These are phyloP conservation scores for Talaromyces funiculosus DNA, from an alignment of 2,329 filamentous ascomycete genomes.

Conservation along the genomic window DNA sequence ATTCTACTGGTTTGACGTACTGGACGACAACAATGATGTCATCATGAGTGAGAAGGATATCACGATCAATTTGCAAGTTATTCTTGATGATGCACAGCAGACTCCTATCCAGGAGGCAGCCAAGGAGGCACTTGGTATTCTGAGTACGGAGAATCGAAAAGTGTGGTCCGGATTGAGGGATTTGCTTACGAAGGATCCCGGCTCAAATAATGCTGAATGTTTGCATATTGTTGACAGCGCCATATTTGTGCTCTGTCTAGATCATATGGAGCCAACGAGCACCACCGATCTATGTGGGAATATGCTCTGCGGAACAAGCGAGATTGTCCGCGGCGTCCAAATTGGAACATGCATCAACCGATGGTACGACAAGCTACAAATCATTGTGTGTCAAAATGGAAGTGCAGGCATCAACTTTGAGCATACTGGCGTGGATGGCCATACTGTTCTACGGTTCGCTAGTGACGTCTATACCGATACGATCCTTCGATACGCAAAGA, in stretches of 20 bases:
- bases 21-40: slow-evolving; percentile 88
- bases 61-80: slow-evolving; percentile 82
- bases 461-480: slow-evolving; percentile 97
- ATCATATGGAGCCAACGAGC: slow-evolving; percentile 79
- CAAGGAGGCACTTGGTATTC: slow-evolving; percentile 86
- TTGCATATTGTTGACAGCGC: slow-evolving; percentile 93
- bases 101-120: slow-evolving; percentile 89
- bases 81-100: slow-evolving; percentile 83
- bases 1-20: slow-evolving; percentile 97
- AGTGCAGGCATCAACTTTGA: slow-evolving; percentile 99
- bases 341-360: slow-evolving; percentile 96
- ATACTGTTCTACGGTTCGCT: slow-evolving; percentile 92
- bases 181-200: slow-evolving; percentile 75
- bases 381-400: slow-evolving; percentile 98
- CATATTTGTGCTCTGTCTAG: slow-evolving; percentile 84
- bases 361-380: slow-evolving; percentile 99
- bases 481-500: slow-evolving; percentile 87
- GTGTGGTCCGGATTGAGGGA: slow-evolving; percentile 90
- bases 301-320: slow-evolving; percentile 94
- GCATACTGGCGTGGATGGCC: slow-evolving; percentile 94
- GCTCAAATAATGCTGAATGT: slow-evolving; percentile 92
- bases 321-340: slow-evolving; percentile 87
- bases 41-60: slow-evolving; percentile 98
- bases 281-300: slow-evolving; percentile 89
- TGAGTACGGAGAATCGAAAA: slow-evolving; percentile 95